Base-by-base conservation (phyloP, 768 basidiomycete species). In the Hypholoma sublateritium region DNA sequence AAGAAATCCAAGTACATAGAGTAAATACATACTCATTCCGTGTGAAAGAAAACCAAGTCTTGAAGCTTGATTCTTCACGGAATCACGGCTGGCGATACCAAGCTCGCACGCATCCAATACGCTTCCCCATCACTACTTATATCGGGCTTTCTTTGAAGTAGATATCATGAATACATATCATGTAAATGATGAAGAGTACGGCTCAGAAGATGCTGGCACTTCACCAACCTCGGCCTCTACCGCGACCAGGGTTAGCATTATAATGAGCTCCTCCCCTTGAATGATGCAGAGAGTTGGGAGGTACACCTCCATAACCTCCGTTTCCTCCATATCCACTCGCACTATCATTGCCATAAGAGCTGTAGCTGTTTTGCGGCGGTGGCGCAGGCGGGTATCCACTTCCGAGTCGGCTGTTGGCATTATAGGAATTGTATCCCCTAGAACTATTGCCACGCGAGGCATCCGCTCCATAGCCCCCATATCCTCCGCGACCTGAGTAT, bases 291-390 rank as follows among this genome's bases (percentile, higher is more conserved):
- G 37, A 19, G 35, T 48, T 32, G 17, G 55, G 47, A 32, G 46
- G 25, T 25, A 22, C 46, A 11, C 70, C 69, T 19, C 74, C 70
- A 58, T 72, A 73, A 42, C 69, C 67, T 6, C 73, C 75, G 55
- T 72, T 69, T 34, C 68, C 70, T 28, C 75, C 58, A 56, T 64
- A 64, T 34, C 65, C 70, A 43, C 71, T 71, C 58, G 46, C 35
- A 16, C 44, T 51, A 34, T 51, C 58, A 46, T 44, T 62, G 21
- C 53, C 59, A 46, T 78, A 76, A 7, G 69, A 62, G 44, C 64
- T 63, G 55, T 70, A 70, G 54, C 61, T 67, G 53, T 63, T 67
- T 37, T 69, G 67, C 2, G 61, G 51, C 34, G 66, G 57, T 34
- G 66, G 57, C 17, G 59, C 64, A 22, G 55, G 49, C 22, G 56